Evolutionary conservation across 192 early-diverging fungal genomes (phyloP).

Genomic region (Entomortierella parvispora): DNA sequence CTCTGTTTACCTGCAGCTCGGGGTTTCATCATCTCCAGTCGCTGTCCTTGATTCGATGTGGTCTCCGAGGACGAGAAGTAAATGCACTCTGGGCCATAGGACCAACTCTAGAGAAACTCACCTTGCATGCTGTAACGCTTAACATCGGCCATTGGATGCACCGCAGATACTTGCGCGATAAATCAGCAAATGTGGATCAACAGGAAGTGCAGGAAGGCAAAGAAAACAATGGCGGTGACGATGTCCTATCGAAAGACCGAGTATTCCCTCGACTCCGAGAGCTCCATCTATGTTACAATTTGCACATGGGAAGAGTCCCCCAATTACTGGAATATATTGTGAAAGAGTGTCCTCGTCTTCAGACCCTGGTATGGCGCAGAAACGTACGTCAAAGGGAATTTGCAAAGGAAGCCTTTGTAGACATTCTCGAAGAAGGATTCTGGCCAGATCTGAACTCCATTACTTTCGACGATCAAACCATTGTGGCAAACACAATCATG

Average conservation of each 20-base stretch:
- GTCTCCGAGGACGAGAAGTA: slow-evolving; percentile 14
- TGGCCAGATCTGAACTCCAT: too few relatives aligned
- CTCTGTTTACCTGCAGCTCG: slow-evolving; percentile 2
- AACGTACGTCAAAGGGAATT: too few relatives aligned
- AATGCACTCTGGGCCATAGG: slow-evolving; percentile 15
- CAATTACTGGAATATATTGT: background rate
- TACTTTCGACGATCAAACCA: too few relatives aligned
- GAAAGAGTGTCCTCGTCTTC: background rate
- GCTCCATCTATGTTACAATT: background rate
- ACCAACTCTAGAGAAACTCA: slow-evolving; percentile 5
- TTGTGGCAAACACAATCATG: too few relatives aligned
- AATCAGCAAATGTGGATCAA: too few relatives aligned
- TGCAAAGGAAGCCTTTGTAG: too few relatives aligned
- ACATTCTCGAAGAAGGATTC: too few relatives aligned
- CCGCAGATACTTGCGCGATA: background rate
- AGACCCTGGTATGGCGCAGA: background rate
- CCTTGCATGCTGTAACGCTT: background rate
- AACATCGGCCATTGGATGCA: slow-evolving; percentile 3
- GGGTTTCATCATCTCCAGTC: background rate
- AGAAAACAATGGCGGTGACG: background rate
- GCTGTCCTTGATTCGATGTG: slow-evolving; percentile 1
- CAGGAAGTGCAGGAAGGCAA: background rate
- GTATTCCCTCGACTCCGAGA: background rate
- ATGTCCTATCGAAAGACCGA: background rate
- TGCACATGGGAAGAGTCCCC: background rate